Evolutionary conservation across 352 stramenopile species (phyloP), one percentile per base, ranked within the genome.

Genomic region (Aphanomyces invadans): DNA sequence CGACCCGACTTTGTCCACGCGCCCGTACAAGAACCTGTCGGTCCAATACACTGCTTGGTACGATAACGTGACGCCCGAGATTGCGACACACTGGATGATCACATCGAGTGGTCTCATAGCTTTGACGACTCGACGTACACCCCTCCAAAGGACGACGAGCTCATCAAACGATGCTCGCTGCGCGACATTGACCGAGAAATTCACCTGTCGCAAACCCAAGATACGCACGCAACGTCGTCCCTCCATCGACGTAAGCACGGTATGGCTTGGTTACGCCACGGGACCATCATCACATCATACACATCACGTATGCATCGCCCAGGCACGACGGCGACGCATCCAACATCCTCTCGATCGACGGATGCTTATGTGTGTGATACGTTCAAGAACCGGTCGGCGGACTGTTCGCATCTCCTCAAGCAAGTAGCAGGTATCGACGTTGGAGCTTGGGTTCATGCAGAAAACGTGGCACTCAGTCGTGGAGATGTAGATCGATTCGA

Each of bases 181-280:
- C 55, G 55, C 28, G 55, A 64, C 10, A 64, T 64, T 17, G 55
- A 64, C 36, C 32, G 55, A 15, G 55, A 64, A 29, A 64, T 64
- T 23, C 19, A 64, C 25, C 21, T 38, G 9, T 32, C 53, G 10
- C 10, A 29, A 19, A 25, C 7, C 49, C 3, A 31, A 33, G 19
- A 32, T 25, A 19, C 3, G 7, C 28, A 26, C 21, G 7, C 7
- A 42, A 42, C 36, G 36, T 42, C n/a, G n/a, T n/a, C 36, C 7
- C 36, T 42, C 15, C 23, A 12, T 32, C 49, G 49, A n/a, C 49
- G 44, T 52, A 52, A 9, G 44, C 12, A 45, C 38, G 45, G 19
- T 3, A 2, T 25, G 45, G 11, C 45, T 26, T n/a, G n/a, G n/a
- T n/a, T n/a, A n/a, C n/a, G n/a, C 19, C 19, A 53, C 21, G 3